phyloP scores from a whole-genome alignment of 2,329 filamentous ascomycete genomes.

The Fusarium sp. region DNA sequence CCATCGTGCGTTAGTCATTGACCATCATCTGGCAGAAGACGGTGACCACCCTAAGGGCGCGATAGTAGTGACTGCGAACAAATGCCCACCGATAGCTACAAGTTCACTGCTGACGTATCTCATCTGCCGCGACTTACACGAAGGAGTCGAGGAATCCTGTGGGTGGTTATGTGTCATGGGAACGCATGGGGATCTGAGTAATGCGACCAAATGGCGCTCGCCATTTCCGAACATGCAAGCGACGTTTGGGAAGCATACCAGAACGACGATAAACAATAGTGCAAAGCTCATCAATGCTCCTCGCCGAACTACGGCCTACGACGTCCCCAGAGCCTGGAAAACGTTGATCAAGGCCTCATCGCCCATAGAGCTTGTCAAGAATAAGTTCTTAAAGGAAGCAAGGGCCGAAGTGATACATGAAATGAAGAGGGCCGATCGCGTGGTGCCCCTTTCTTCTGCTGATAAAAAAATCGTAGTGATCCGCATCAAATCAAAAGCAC shows the following conservation, averaged over 20 bases:
- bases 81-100: constrained; percentile 73
- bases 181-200: constrained; percentile 74
- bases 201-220: constrained; percentile 70
- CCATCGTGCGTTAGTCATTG: constrained; percentile 68
- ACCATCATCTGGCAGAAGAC: constrained; percentile 68
- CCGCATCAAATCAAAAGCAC: constrained; percentile 67
- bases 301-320: constrained; percentile 68
- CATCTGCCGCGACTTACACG: constrained; percentile 68
- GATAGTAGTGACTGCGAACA: constrained; percentile 69
- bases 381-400: constrained; percentile 62
- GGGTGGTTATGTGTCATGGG: constrained; percentile 73
- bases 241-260: constrained; percentile 69
- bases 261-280: constrained; percentile 70
- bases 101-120: constrained; percentile 72
- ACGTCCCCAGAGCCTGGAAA: constrained; percentile 69
- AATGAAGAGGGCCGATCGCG: constrained; percentile 69
- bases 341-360: constrained; percentile 62
- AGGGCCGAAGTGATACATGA: constrained; percentile 68
- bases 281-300: constrained; percentile 74
- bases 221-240: constrained; percentile 74
- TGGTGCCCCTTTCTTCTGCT: constrained; percentile 70
- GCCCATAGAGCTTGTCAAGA: constrained; percentile 62
- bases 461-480: constrained; percentile 72
- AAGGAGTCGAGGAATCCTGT: constrained; percentile 59
- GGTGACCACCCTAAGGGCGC: constrained; percentile 67